These are phyloP conservation scores for Geum urbanum DNA, from an alignment of 306 rosid genomes.

Conservation along the genomic window DNA sequence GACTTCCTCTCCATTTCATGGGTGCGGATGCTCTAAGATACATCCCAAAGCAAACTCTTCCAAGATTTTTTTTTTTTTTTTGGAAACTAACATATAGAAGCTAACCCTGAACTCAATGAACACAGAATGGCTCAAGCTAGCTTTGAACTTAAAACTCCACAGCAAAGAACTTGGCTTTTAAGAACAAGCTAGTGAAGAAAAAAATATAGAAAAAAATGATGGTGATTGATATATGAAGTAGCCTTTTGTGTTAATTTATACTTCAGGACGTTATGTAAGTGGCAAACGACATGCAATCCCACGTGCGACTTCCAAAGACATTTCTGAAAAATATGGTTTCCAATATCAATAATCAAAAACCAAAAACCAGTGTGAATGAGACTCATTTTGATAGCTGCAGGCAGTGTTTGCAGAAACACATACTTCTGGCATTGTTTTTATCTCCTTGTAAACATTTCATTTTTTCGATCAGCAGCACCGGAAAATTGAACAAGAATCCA, in stretches of 20 bases:
- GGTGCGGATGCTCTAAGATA: no score
- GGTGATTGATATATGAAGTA: constrained; percentile 15
- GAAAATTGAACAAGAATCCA: constrained; percentile 5
- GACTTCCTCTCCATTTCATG: no score
- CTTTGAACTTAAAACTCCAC: not conserved
- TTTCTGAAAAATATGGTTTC: not conserved
- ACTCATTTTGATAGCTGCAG: not conserved
- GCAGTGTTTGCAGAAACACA: not conserved
- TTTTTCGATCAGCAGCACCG: not conserved
- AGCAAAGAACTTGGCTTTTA: not conserved
- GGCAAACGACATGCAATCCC: constrained; percentile 42
- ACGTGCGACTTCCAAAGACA: constrained; percentile 45
- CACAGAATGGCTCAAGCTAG: not conserved
- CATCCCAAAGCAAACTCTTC: constrained; percentile 21
- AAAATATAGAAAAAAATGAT: constrained; percentile 12
- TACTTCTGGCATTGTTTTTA: not conserved
- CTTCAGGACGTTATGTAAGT: constrained; percentile 20
- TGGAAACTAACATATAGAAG: not conserved
- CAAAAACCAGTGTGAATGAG: not conserved
- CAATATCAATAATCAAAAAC: not conserved
- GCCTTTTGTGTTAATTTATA: constrained; percentile 28
- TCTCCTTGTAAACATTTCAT: not conserved
- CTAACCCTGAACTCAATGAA: constrained; percentile 4
- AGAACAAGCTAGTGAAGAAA: not conserved
- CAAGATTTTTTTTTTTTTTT: no score